Conservation (phyloP, 495 filamentous ascomycete genomes). For the Annulohypoxylon nitens region DNA sequence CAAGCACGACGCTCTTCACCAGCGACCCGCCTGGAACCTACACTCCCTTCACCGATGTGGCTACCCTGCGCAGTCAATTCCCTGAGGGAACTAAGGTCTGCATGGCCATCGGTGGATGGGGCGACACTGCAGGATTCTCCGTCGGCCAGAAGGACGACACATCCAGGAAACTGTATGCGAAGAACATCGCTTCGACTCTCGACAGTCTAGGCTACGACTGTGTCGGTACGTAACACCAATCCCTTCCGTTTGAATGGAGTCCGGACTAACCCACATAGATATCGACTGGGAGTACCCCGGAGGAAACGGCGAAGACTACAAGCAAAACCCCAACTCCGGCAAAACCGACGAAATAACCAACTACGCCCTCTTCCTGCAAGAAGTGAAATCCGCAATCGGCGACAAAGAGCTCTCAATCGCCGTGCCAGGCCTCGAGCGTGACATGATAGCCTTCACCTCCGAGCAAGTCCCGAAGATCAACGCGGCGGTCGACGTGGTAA, state of each 20-base stretch:
- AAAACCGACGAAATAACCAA: constrained; percentile 70
- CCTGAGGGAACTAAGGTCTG: constrained; percentile 67
- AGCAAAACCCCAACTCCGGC: constrained; percentile 66
- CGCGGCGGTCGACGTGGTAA: constrained; percentile 72
- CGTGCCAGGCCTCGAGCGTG: constrained; percentile 67
- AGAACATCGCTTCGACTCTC: constrained; percentile 67
- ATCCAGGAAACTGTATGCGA: constrained; percentile 67
- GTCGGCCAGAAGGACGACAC: constrained; percentile 63
- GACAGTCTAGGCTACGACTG: constrained; percentile 69
- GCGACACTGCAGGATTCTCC: constrained; percentile 68
- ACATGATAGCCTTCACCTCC: constrained; percentile 74
- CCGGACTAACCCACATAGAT: constrained; percentile 46
- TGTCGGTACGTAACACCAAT: constrained; percentile 50
- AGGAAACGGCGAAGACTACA: constrained; percentile 72
- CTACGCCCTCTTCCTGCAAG: constrained; percentile 69
- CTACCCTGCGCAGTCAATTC: constrained; percentile 65
- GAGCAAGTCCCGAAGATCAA: constrained; percentile 70
- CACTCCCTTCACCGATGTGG: constrained; percentile 65
- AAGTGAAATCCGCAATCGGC: constrained; percentile 68
- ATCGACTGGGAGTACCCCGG: constrained; percentile 81
- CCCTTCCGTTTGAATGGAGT: background rate
- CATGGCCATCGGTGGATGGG: constrained; percentile 76
- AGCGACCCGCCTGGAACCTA: constrained; percentile 58
- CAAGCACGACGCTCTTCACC: constrained; percentile 65
- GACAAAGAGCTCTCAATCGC: constrained; percentile 73